Evolutionary conservation across 768 basidiomycete genomes (phyloP), one percentile per base, ranked within the genome.

Genomic region (Pholiota conissans): DNA sequence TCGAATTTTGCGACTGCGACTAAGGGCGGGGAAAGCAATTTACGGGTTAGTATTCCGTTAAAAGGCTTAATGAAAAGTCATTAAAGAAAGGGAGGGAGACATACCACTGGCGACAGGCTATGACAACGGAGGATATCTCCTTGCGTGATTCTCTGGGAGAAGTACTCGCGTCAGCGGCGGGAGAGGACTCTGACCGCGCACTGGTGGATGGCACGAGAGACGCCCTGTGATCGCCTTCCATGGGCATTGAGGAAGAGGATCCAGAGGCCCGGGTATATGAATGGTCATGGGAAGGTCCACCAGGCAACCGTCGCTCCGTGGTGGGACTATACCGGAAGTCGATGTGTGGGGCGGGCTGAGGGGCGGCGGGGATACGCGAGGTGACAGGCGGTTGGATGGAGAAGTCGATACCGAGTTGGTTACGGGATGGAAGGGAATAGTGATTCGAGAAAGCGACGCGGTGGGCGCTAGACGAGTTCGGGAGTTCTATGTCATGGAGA

Each of bases 71-170:
- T 76, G 70, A 70, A 75, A 70, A 75, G 69, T 61, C 52, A 65
- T 64, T 66, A 67, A 65, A 63, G 67, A 32, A 32, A 32, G 13
- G 30, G 13, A 32, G 13, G 30, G 30, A 32, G 13, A 32, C 30
- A 77, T 70, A 91, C 90, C 90, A 92, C 71, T 90, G 89, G 60
- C 85, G 85, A 78, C 90, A 92, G 62, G 90, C 90, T 74, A 92
- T 90, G 73, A 92, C 90, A 67, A 84, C 81, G 64, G 76, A 81
- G 10, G 87, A 85, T 74, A 76, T 74, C 71, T 85, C 82, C 70
- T 81, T 85, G 67, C 83, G 80, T 59, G 76, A 58, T 54, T 72
- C 73, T 67, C 68, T 75, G 42, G 65, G 22, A 62, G 70, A 71
- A 58, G 65, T 68, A 63, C 60, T 69, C 51, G 70, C 52, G 61